Evolutionary conservation across 2,329 filamentous ascomycete species (phyloP), one percentile per base, ranked within the genome.

Genomic region (Magnaporthales sp.): DNA sequence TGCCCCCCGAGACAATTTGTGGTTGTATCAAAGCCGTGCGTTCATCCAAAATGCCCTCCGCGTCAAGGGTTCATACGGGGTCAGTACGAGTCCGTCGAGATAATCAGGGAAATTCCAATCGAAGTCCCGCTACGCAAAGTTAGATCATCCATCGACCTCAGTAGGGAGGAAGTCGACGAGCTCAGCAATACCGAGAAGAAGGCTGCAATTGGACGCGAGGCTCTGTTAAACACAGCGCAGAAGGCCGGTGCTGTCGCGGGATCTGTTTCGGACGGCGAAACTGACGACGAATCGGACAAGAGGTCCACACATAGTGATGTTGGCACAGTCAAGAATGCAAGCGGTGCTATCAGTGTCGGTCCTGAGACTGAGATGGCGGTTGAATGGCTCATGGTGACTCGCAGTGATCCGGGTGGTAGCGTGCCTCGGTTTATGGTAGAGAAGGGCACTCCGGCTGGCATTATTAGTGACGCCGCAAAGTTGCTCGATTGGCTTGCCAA

Each of bases 351-450:
- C 72, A 73, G 13, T 74, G 77, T 10, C 74, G 6, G 64, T 3
- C 29, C 30, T 24, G 64, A 78, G 4, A 74, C 70, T 1, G 74
- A 79, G n/a, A 80, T 77, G 30, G 77, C 80, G 29, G 75, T 97
- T 1, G 93, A 97, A 76, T 97, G 93, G 93, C 85, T 95, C 68
- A 97, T 97, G 93, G 87, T 96, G 22, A 96, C 92, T 1, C 84
- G 93, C 63, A 94, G 91, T 75, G 92, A 97, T 72, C 92, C 93
- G 3, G 93, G 93, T 11, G 93, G 93, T 65, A 94, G 88, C 68
- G 93, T 97, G 22, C 93, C 93, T 1, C 85, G 91, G 15, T 96
- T 95, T 78, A 89, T 97, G 84, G 91, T 96, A n/a, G 93, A 96
- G 73, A 88, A 91, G 74, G 91, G 91, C 31, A 96, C 93, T 0